These are phyloP conservation scores for Isabelozyma rhagii DNA, from an alignment of 805 yeast species.

Conservation along the genomic window DNA sequence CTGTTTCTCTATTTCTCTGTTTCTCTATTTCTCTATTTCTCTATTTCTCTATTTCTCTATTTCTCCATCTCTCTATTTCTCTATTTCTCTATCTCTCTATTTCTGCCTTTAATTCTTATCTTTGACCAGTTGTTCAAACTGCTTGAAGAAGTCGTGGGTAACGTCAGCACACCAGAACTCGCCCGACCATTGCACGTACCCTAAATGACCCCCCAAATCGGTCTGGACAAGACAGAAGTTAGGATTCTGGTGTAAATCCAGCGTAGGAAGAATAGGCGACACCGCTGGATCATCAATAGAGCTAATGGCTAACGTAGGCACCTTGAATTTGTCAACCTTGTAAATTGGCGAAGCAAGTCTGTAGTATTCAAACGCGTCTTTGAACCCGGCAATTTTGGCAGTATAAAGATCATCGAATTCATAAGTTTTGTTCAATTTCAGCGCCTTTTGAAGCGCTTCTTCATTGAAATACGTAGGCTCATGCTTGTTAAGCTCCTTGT, in stretches of 20 bases:
- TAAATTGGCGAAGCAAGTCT: slow-evolving; percentile 55
- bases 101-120: background rate
- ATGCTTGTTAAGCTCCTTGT: slow-evolving; percentile 27
- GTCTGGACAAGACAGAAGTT: slow-evolving; percentile 56
- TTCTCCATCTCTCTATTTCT: background rate
- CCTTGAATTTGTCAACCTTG: slow-evolving; percentile 48
- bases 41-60: no score
- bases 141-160: slow-evolving; percentile 31
- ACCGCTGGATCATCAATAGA: slow-evolving; percentile 76
- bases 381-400: slow-evolving; percentile 62
- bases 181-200: slow-evolving; percentile 64
- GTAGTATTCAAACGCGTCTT: slow-evolving; percentile 64
- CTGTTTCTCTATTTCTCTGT: no score
- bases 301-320: slow-evolving; percentile 64
- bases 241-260: slow-evolving; percentile 55
- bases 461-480: slow-evolving; percentile 24
- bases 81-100: no score
- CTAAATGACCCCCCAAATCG: slow-evolving; percentile 76
- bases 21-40: no score
- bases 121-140: slow-evolving; percentile 12
- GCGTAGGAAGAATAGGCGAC: slow-evolving; percentile 51
- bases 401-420: slow-evolving; percentile 69
- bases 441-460: slow-evolving; percentile 13
- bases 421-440: slow-evolving; percentile 29
- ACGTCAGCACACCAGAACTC: slow-evolving; percentile 57